Base-by-base conservation (phyloP, 768 basidiomycete species). In the Sutorius australiensis region DNA sequence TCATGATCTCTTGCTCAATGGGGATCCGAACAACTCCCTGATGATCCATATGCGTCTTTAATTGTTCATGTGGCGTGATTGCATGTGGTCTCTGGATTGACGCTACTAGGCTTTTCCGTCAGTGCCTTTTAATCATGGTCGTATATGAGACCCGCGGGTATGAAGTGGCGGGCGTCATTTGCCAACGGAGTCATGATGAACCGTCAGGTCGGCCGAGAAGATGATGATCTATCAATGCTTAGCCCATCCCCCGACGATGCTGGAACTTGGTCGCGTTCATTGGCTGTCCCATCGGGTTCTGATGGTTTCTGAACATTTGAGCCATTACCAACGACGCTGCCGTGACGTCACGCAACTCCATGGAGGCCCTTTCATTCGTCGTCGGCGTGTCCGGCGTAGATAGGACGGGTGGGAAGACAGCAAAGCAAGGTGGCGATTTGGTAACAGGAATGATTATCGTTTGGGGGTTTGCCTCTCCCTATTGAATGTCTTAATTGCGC, bases 391-490 rank as follows among this genome's bases (percentile, higher is more conserved):
- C 24, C 28, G 44, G 1, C 4, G 33, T 30, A 40, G 48, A 56
- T 39, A 30, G 13, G 5, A 12, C 21, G 34, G 47, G 36, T 19
- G 32, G 14, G 3, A 40, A 6, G 24, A 14, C 36, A 37, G 36
- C 24, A 24, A 24, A 24, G 34, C 34, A 36, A 36, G 46, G 34
- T 27, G 27, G 11, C 11, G 28, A 42, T 60, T 52, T 61, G 37
- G 46, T 49, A 60, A 59, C 36, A 40, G 17, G 21, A 24, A 24
- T 24, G 24, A 24, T 32, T 36, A 41, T 55, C 43, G 9, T 19
- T 12, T 28, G 10, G 10, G 27, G 30, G 33, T 14, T 16, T 24
- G 24, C 24, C 24, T 24, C 2, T 2, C 36, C 7, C 14, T n/a
- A 34, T 34, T 13, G 16, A 34, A 36, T 36, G 6, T 32, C 28